These are phyloP conservation scores for Dendrocalamus latiflorus DNA, from an alignment of 202 grass and related monocot genomes.

Conservation along the genomic window DNA sequence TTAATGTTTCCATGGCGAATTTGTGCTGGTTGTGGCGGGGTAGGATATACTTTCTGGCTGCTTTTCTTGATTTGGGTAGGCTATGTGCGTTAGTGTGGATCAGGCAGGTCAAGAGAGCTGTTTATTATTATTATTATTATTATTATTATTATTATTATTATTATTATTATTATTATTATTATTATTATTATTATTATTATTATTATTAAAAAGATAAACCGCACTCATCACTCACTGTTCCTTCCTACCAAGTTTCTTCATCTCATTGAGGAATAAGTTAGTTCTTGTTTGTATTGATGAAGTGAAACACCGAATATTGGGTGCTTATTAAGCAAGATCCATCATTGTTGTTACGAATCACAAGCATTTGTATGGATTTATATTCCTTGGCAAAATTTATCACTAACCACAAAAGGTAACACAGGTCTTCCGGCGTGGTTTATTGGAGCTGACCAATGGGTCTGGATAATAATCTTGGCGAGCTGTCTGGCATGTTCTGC, in stretches of 20 bases:
- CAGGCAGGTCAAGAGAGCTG: neutral
- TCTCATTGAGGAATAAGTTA: neutral
- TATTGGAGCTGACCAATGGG: constrained; percentile 26
- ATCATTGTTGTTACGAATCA: neutral
- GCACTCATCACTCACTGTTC: neutral
- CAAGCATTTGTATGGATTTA: neutral
- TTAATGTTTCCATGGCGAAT: neutral
- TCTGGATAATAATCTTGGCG: constrained; percentile 41
- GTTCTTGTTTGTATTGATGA: neutral
- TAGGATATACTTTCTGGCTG: neutral
- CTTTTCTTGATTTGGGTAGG: neutral
- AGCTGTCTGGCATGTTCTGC: constrained; percentile 43
- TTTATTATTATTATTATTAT: too few species aligned
- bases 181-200: too few species aligned
- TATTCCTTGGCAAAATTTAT: neutral
- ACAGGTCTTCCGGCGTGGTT: neutral
- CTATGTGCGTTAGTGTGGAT: neutral
- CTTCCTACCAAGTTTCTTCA: neutral
- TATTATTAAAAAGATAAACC: neutral
- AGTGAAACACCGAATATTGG: neutral
- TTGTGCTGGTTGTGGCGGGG: neutral
- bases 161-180: too few species aligned
- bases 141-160: too few species aligned
- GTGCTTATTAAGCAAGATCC: neutral
- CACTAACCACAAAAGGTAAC: neutral